phyloP scores from a whole-genome alignment of 192 early-diverging fungal species.

The Ambispora gerdemannii region DNA sequence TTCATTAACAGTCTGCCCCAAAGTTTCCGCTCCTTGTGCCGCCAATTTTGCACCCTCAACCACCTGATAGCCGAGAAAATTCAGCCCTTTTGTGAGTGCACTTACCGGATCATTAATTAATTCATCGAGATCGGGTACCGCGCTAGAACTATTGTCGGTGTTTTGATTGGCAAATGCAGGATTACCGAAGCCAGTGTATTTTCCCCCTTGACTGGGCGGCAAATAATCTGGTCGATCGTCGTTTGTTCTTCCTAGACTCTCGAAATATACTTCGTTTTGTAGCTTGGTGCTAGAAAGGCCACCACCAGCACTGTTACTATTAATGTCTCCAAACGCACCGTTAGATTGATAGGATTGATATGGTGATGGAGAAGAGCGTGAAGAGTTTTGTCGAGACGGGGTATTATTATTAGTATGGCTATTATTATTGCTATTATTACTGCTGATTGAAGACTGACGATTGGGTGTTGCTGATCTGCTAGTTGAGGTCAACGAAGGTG shows the following conservation, averaged over 20 bases:
- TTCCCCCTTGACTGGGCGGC: conserved; percentile 75
- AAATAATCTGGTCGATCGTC: conserved; percentile 52
- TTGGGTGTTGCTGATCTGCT: not conserved
- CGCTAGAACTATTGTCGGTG: conserved; percentile 35
- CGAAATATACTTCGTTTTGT: conserved; percentile 80
- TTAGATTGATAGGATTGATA: conserved; percentile 29
- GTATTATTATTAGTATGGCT: not conserved
- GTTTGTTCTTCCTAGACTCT: conserved; percentile 59
- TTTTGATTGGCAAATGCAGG: conserved; percentile 37
- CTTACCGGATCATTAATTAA: conserved; percentile 65
- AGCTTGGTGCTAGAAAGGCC: conserved; percentile 48
- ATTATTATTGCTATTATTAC: not conserved
- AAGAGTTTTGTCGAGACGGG: conserved; percentile 26
- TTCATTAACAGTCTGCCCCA: conserved; percentile 54
- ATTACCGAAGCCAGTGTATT: conserved; percentile 73
- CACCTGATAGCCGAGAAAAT: conserved; percentile 55
- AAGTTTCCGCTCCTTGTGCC: conserved; percentile 44
- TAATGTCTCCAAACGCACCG: conserved; percentile 21
- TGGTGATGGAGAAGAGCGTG: conserved; percentile 32
- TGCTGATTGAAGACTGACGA: not conserved
- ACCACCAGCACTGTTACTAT: conserved; percentile 18
- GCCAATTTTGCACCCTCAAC: conserved; percentile 54
- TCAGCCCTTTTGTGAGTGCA: conserved; percentile 68
- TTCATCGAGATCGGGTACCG: conserved; percentile 47
- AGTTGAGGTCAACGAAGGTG: conserved; percentile 38